Base-by-base conservation (phyloP, 2,329 filamentous ascomycete species). In the Colletotrichum filicis region DNA sequence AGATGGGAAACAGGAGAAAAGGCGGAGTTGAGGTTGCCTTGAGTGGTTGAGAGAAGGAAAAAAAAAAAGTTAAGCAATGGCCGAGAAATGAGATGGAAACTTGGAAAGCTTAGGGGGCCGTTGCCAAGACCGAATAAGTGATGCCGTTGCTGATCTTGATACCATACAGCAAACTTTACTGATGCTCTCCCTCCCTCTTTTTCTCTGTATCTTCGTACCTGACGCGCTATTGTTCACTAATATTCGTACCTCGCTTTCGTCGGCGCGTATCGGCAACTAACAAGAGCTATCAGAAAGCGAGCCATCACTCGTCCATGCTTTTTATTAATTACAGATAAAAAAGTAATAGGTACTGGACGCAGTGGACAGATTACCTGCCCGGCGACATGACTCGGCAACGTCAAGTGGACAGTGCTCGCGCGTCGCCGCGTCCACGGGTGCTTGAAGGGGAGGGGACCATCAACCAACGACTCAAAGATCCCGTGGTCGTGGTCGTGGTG, bases 301-400 rank as follows among this genome's bases (percentile, higher is more conserved):
- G 42, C 37, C 42, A 49, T n/a, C 42, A 49, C 42, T 49, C 4
- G 14, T 3, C 42, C 3, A 35, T 35, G 19, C 42, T 0, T 49
- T 22, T 8, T 16, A 19, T 12, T 19, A 42, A 42, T 42, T 12
- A 42, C 37, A 42, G 37, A 42, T 42, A 19, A 16, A 42, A 42
- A 19, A 42, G 16, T 42, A 42, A 7, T 5, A 12, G 11, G 32
- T 12, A 35, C 32, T 35, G 32, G 32, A 35, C 32, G 11, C 32
- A 35, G 11, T 42, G 37, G 37, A 42, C 37, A 42, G 16, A 42
- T 42, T 42, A 9, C 37, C 24, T 61, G 6, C n/a, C 46, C 28
- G 14, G 35, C 35, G 12, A 30, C 55, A 53, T 65, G 42, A 58
- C 67, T 66, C 61, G 55, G 61, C 37, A 59, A 26, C 22, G 52